These are phyloP conservation scores for Fraxinus ornus DNA, from an alignment of 305 asterid genomes.

Conservation along the genomic window DNA sequence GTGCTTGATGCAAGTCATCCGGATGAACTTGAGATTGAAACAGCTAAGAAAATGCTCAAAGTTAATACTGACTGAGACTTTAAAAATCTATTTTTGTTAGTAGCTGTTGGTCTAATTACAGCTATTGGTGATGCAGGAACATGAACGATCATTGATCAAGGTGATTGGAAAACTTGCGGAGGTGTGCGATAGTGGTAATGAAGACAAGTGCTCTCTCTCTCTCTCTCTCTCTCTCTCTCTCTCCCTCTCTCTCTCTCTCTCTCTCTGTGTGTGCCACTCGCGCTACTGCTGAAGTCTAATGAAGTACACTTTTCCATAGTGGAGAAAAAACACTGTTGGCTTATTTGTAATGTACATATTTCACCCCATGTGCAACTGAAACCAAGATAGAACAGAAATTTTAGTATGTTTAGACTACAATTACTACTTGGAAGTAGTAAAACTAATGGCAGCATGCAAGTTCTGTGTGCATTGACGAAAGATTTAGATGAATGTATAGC, in stretches of 20 bases:
- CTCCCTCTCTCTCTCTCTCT: neutral
- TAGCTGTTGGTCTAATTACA: constrained; percentile 18
- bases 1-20: constrained; percentile 86
- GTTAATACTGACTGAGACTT: constrained; percentile 30
- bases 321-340: neutral
- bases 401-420: neutral
- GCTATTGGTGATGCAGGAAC: constrained; percentile 68
- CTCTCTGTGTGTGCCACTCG: neutral
- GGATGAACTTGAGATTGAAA: constrained; percentile 70
- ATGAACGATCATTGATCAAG: constrained; percentile 73
- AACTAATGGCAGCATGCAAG: neutral
- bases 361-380: neutral
- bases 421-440: neutral
- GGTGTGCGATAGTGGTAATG: constrained; percentile 74
- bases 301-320: neutral
- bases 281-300: neutral
- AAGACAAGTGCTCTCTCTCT: neutral
- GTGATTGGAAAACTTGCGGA: constrained; percentile 82
- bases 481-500: neutral
- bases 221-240: neutral
- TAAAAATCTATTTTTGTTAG: neutral
- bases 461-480: neutral
- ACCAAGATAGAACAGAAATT: neutral
- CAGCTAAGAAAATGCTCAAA: constrained; percentile 93
- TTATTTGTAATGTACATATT: neutral